Evolutionary conservation across 2,329 filamentous ascomycete genomes (phyloP), one percentile per base, ranked within the genome.

Genomic region (Aureobasidium sp.): DNA sequence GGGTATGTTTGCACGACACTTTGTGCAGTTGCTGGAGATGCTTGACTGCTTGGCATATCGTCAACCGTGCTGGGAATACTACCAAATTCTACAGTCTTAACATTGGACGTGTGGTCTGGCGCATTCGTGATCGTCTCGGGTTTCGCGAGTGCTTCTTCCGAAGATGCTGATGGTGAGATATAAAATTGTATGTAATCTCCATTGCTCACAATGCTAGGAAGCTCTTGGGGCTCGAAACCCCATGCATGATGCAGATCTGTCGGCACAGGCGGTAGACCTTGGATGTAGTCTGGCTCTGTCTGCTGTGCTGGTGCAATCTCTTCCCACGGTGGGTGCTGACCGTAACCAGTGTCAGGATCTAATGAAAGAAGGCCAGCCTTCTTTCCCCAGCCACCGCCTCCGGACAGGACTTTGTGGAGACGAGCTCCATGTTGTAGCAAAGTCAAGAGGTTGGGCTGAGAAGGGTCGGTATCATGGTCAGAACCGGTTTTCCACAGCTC

Each of bases 381-480:
- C 62, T 83, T 79, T 17, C 90, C 90, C 90, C 90, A 95, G 22
- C 90, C 90, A 45, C 90, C 90, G 49, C 90, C 90, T 5, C 90
- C 90, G 68, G 89, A 91, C 65, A 92, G 83, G 81, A 78, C 74
- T 59, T 75, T 75, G 66, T 77, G 75, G n/a, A 82, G 69, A 49
- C 75, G 73, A 22, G 72, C 75, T 29, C 76, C 75, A 58, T 65
- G 25, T 31, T 52, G 29, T 22, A 64, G 31, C 11, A 62, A 36
- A 5, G 57, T 27, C 27, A 63, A 39, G 5, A 56, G 29, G 14
- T 47, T 57, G 6, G 41, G 49, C 15, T 44, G 37, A 15, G 51
- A 42, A 7, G 51, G 25, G 15, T 56, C 41, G 14, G 42, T 39
- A 12, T 47, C 41, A 17, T 62, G 31, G 8, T 45, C 20, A 3